Conservation (phyloP, 148 eudicot genomes). For the Camellia japonica region DNA sequence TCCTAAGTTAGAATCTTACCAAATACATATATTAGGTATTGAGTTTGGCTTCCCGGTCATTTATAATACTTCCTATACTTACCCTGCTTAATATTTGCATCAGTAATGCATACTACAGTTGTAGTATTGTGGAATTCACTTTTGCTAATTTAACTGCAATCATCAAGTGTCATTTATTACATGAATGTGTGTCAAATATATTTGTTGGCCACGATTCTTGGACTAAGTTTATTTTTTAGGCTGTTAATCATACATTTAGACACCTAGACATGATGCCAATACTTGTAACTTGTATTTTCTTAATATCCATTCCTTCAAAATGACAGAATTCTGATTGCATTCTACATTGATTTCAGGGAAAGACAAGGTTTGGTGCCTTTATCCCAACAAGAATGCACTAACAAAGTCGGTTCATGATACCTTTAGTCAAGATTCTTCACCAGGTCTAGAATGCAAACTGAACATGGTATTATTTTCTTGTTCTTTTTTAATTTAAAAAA, state of each 20-base stretch:
- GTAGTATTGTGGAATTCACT: no score
- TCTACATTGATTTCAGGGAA: constrained; percentile 49
- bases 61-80: no score
- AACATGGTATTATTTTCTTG: constrained; percentile 18
- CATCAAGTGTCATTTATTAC: background rate
- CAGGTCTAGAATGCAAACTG: constrained; percentile 19
- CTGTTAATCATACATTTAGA: constrained; percentile 6
- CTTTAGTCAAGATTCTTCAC: constrained; percentile 29
- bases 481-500: background rate
- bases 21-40: background rate
- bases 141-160: background rate
- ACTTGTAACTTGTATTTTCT: background rate
- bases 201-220: background rate
- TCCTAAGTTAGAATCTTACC: background rate
- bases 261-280: background rate
- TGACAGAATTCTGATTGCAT: background rate
- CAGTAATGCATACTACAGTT: no score
- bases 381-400: constrained; percentile 73
- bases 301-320: background rate
- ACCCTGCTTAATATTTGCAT: no score
- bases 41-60: no score
- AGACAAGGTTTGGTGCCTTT: constrained; percentile 76
- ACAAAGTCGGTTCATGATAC: constrained; percentile 64
- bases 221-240: background rate
- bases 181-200: background rate